Conservation (phyloP, 495 filamentous ascomycete species). For the Evernia prunastri region DNA sequence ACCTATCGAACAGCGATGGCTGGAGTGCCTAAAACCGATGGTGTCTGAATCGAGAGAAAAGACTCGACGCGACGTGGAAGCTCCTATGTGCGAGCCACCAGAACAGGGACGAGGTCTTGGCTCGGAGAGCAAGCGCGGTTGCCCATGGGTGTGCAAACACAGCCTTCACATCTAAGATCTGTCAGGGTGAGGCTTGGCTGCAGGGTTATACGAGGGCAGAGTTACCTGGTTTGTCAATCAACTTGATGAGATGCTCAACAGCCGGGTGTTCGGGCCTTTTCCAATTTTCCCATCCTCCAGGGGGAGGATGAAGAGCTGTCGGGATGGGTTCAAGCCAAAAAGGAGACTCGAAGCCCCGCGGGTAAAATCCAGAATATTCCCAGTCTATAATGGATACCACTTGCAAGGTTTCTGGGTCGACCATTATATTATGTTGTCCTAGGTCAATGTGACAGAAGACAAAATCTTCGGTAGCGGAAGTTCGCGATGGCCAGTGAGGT, state of each 20-base stretch:
- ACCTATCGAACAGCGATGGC: background rate
- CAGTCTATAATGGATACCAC: conserved; percentile 34
- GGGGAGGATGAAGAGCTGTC: too few species aligned
- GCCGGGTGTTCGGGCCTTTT: background rate
- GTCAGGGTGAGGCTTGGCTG: background rate
- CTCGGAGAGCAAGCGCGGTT: background rate
- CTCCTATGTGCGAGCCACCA: background rate
- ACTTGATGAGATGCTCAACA: background rate
- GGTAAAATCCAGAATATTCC: conserved; percentile 37
- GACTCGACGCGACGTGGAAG: background rate
- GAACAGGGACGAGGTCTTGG: background rate
- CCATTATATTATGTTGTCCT: conserved; percentile 31
- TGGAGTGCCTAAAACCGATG: background rate
- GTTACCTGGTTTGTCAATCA: background rate
- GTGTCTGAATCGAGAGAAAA: background rate
- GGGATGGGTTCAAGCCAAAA: conserved; percentile 23
- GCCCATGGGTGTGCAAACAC: background rate
- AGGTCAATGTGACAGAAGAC: conserved; percentile 37
- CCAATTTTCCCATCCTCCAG: too few species aligned
- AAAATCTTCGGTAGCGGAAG: conserved; percentile 18
- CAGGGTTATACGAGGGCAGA: background rate
- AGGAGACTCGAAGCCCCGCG: conserved; percentile 24
- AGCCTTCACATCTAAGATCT: background rate
- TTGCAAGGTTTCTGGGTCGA: conserved; percentile 31
- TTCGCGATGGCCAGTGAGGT: background rate